Evolutionary conservation across 345 rosid species (phyloP).

Genomic region (Camelina laxa): DNA sequence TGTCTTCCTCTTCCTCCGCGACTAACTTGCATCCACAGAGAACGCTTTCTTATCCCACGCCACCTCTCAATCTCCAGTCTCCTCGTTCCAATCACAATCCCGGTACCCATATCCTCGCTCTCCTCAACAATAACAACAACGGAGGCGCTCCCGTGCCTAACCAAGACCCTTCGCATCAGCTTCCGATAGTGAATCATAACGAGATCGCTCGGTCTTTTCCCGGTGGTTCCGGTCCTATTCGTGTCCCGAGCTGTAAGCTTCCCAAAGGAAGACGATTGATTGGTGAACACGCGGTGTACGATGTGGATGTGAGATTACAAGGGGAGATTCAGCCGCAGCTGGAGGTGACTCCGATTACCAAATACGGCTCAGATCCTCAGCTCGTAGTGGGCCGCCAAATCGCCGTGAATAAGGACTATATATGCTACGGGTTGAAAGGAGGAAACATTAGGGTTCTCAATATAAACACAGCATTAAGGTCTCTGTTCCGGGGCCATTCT

Average conservation of each 20-base stretch:
- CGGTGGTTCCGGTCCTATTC: constrained; percentile 47
- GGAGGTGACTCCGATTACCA: constrained; percentile 91
- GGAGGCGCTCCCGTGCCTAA: constrained; percentile 31
- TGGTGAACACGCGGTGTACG: constrained; percentile 63
- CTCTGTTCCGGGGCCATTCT: constrained; percentile 79
- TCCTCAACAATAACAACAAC: constrained; percentile 49
- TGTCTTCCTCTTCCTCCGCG: constrained; percentile 42
- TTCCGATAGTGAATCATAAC: constrained; percentile 33
- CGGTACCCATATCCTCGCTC: constrained; percentile 76
- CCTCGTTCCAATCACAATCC: constrained; percentile 51
- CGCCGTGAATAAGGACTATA: constrained; percentile 76
- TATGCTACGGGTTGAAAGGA: constrained; percentile 85
- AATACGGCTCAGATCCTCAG: constrained; percentile 84
- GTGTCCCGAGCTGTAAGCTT: constrained; percentile 57
- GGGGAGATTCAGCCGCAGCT: constrained; percentile 87
- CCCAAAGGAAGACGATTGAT: constrained; percentile 68
- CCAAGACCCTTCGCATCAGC: constrained; percentile 43
- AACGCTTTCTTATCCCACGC: constrained; percentile 50
- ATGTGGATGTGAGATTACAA: constrained; percentile 62
- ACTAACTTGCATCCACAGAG: constrained; percentile 46
- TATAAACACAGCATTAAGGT: constrained; percentile 76
- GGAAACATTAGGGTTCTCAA: constrained; percentile 87
- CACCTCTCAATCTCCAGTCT: constrained; percentile 45
- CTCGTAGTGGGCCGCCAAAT: constrained; percentile 83
- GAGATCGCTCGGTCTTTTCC: constrained; percentile 45